phyloP scores from a whole-genome alignment of 164 flowering plant species.

The Aristolochia californica region DNA sequence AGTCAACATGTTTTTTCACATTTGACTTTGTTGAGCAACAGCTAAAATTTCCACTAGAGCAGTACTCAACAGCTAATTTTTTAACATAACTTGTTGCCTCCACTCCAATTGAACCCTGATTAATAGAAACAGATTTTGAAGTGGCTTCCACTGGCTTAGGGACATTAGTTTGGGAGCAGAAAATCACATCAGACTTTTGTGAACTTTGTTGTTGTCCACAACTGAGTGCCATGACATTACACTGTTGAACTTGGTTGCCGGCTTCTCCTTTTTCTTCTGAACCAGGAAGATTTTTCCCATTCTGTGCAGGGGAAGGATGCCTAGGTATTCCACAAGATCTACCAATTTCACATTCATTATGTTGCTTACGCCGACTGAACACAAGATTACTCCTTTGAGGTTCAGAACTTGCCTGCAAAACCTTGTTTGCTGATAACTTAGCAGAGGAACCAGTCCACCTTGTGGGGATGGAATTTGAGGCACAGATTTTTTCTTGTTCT shows the following conservation, averaged over 20 bases:
- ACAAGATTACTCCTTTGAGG: conserved; percentile 27
- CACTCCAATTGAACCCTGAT: conserved; percentile 14
- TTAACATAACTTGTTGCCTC: conserved; percentile 12
- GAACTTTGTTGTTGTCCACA: not conserved
- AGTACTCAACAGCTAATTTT: conserved; percentile 18
- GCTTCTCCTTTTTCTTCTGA: conserved; percentile 10
- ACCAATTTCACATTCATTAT: conserved; percentile 11
- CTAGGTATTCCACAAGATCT: conserved; percentile 28
- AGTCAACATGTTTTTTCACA: conserved; percentile 30
- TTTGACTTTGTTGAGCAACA: conserved; percentile 59
- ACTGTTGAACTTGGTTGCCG: conserved; percentile 8
- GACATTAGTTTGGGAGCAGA: not conserved
- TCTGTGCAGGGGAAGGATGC: conserved; percentile 11
- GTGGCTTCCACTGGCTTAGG: not conserved
- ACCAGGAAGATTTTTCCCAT: conserved; percentile 8
- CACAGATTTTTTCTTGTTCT: conserved; percentile 11
- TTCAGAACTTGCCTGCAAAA: conserved; percentile 24
- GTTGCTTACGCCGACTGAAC: conserved; percentile 42
- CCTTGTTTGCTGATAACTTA: conserved; percentile 23
- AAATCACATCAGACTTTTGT: conserved; percentile 7
- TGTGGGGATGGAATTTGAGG: conserved; percentile 8
- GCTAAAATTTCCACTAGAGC: conserved; percentile 37
- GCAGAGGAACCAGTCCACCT: conserved; percentile 16
- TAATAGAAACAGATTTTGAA: conserved; percentile 13
- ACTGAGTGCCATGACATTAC: not conserved